Percentiles rank a stretch among this genome's conserved stretches.
Evolutionary conservation across 768 basidiomycete genomes (phyloP).

Genomic region (Tricholoma sp.): DNA sequence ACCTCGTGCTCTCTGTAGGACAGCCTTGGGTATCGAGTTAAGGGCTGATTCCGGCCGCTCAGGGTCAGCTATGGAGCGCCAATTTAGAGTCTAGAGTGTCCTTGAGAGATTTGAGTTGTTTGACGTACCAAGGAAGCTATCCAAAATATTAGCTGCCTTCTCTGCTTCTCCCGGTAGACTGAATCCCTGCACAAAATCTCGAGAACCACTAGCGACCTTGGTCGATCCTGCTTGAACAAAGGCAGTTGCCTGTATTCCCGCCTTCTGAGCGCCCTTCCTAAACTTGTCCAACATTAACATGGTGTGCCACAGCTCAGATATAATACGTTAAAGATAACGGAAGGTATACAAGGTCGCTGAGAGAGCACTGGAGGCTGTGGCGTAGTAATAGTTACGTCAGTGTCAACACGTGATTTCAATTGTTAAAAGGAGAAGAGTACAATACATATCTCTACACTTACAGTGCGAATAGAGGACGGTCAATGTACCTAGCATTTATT

Average conservation of each 20-base stretch:
- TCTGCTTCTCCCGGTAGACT: slow-evolving; percentile 89
- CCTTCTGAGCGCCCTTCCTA: slow-evolving; percentile 73
- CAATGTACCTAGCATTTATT: no score
- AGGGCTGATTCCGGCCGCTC: slow-evolving; percentile 83
- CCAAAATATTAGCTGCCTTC: slow-evolving; percentile 89
- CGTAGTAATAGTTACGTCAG: no score
- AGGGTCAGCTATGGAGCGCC: slow-evolving; percentile 69
- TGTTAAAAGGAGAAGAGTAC: no score
- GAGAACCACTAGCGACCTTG: slow-evolving; percentile 68
- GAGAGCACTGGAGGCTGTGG: no score
- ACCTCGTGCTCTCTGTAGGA: slow-evolving; percentile 88
- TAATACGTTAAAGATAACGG: not conserved
- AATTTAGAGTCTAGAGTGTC: slow-evolving; percentile 1
- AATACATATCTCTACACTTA: no score
- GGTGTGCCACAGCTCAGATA: not conserved
- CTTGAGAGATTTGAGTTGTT: not conserved
- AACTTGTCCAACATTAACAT: slow-evolving; percentile 75
- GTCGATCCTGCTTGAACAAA: slow-evolving; percentile 63
- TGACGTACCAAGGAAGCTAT: slow-evolving; percentile 78
- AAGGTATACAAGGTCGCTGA: not conserved
- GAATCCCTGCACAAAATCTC: slow-evolving; percentile 80
- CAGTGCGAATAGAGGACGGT: no score
- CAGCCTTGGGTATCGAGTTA: slow-evolving; percentile 90
- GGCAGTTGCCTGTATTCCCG: slow-evolving; percentile 73
- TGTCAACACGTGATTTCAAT: no score